phyloP scores from a whole-genome alignment of 805 yeast genomes.

The Cephaloascus albidus region DNA sequence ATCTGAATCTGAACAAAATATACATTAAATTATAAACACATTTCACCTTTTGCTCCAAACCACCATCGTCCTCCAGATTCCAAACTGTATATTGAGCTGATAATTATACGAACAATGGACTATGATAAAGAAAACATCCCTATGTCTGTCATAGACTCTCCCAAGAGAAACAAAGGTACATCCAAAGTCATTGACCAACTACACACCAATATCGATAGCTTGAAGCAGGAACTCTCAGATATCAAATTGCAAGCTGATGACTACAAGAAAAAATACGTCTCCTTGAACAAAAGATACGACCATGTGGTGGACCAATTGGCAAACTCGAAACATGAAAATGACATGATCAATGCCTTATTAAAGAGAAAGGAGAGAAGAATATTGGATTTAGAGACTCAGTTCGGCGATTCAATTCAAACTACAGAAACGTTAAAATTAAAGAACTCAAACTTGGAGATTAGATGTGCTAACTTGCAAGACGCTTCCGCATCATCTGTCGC shows the following conservation, averaged over 20 bases:
- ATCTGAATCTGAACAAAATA: no score
- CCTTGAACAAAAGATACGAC: slow-evolving; percentile 38
- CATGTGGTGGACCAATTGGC: slow-evolving; percentile 54
- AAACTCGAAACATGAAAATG: slow-evolving; percentile 69
- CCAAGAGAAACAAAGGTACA: slow-evolving; percentile 10
- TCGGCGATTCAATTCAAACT: slow-evolving; percentile 34
- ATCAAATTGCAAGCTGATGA: slow-evolving; percentile 31
- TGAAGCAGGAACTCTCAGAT: slow-evolving; percentile 35
- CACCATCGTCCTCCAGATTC: no score
- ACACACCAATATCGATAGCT: slow-evolving; percentile 28
- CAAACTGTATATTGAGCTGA: background rate
- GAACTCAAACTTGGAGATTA: slow-evolving; percentile 37
- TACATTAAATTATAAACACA: no score
- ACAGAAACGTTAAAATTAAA: slow-evolving; percentile 41
- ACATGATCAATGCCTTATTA: slow-evolving; percentile 58
- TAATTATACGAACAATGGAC: background rate
- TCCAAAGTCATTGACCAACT: slow-evolving; percentile 30
- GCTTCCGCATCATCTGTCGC: slow-evolving; percentile 32
- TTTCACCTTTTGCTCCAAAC: no score
- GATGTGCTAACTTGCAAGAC: slow-evolving; percentile 38
- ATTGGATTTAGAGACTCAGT: slow-evolving; percentile 52
- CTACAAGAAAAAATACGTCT: slow-evolving; percentile 42
- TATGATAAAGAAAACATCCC: background rate
- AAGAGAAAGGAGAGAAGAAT: slow-evolving; percentile 65
- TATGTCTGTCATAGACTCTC: slow-evolving; percentile 6